These are phyloP conservation scores for Aspergillus viridinutans DNA, from an alignment of 2,329 filamentous ascomycete genomes.

Conservation along the genomic window DNA sequence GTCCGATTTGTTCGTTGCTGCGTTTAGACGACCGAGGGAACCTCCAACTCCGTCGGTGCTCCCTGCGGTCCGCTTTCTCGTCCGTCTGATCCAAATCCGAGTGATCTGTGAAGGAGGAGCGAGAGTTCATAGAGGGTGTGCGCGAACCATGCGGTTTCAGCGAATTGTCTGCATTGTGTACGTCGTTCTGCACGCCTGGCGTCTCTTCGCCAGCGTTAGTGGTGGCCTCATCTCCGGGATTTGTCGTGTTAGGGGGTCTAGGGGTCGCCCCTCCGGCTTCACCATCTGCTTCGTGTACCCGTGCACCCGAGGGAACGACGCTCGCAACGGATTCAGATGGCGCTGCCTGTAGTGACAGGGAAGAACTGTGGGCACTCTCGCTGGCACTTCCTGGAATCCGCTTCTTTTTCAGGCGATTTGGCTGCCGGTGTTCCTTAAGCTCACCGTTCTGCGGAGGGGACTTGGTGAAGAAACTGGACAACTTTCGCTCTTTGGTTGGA, in stretches of 20 bases:
- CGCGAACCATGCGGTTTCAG: conserved; percentile 69
- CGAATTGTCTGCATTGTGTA: conserved; percentile 46
- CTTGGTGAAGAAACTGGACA: conserved; percentile 65
- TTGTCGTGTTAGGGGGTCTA: conserved; percentile 29
- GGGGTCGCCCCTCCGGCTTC: conserved; percentile 34
- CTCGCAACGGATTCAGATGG: conserved; percentile 41
- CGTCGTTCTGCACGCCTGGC: conserved; percentile 32
- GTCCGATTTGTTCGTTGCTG: conserved; percentile 51
- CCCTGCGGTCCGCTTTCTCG: conserved; percentile 59
- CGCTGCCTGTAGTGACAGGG: conserved; percentile 61
- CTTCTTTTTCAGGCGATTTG: conserved; percentile 91
- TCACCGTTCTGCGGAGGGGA: conserved; percentile 60
- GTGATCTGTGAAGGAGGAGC: conserved; percentile 67
- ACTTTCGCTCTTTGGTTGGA: conserved; percentile 61
- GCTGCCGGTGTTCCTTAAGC: conserved; percentile 61
- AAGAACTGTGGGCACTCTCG: conserved; percentile 87
- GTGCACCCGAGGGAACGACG: conserved; percentile 18
- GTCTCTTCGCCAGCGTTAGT: conserved; percentile 12
- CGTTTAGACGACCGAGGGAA: conserved; percentile 56
- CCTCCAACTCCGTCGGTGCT: conserved; percentile 69
- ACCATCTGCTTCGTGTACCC: conserved; percentile 23
- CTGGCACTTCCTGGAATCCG: conserved; percentile 70
- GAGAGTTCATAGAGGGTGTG: conserved; percentile 70
- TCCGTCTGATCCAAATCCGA: conserved; percentile 75
- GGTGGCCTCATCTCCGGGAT: conserved; percentile 18